A percentile compares a stretch with the other conserved stretches of the same genome.
phyloP scores from a whole-genome alignment of 768 basidiomycete genomes.

The Hydnomerulius pinastri region DNA sequence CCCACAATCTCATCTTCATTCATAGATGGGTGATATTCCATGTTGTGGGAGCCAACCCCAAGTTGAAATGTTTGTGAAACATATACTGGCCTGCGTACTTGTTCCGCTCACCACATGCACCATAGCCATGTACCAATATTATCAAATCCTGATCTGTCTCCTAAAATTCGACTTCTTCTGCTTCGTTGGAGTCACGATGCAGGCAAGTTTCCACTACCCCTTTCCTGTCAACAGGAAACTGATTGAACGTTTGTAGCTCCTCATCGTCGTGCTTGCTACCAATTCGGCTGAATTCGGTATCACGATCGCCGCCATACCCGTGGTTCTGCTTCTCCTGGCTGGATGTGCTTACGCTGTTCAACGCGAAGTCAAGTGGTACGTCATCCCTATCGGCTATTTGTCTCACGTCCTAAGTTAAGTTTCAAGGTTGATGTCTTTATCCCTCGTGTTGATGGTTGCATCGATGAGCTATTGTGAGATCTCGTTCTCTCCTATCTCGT shows the following conservation, averaged over 20 bases:
- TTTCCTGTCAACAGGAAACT: background rate
- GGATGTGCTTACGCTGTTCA: slow-evolving; percentile 71
- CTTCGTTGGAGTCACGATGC: slow-evolving; percentile 87
- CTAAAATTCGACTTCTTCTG: slow-evolving; percentile 91
- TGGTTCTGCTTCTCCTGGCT: slow-evolving; percentile 67
- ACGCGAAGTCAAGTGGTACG: slow-evolving; percentile 78
- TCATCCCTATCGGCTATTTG: background rate
- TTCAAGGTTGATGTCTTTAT: slow-evolving; percentile 68
- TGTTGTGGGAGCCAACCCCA: slow-evolving; percentile 83
- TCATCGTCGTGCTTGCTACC: slow-evolving; percentile 70
- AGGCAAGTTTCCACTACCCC: slow-evolving; percentile 43
- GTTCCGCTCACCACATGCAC: slow-evolving; percentile 6
- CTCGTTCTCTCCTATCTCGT: background rate
- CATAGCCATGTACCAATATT: slow-evolving; percentile 84
- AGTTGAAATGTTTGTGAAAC: slow-evolving; percentile 67
- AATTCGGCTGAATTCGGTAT: slow-evolving; percentile 78
- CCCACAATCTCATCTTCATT: slow-evolving; percentile 4
- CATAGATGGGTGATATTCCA: slow-evolving; percentile 91
- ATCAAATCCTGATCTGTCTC: slow-evolving; percentile 84
- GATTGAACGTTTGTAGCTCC: slow-evolving; percentile 50
- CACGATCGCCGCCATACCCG: slow-evolving; percentile 81
- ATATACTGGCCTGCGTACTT: background rate
- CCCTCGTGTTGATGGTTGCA: slow-evolving; percentile 76
- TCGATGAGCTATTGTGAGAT: slow-evolving; percentile 75
- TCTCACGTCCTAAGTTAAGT: slow-evolving; percentile 3